Evolutionary conservation across 441 rosid species (phyloP).

Genomic region (Aleurites moluccanus): DNA sequence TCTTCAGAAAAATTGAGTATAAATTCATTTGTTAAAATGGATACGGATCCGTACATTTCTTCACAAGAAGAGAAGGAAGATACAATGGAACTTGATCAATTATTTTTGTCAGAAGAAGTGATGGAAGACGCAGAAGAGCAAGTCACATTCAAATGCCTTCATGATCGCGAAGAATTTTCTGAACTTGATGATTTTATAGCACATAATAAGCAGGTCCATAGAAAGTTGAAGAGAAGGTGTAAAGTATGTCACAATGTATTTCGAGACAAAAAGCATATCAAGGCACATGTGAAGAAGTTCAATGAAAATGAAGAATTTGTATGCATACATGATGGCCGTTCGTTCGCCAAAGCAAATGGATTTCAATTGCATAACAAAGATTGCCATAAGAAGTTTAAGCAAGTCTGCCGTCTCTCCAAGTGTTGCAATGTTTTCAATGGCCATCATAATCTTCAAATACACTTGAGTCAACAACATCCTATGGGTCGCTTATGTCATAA

Average conservation of each 20-base stretch:
- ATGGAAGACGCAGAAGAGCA: neutral
- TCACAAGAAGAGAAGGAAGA: neutral
- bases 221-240: neutral
- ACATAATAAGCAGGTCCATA: slow-evolving; percentile 5
- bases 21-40: neutral
- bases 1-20: neutral
- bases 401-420: slow-evolving; percentile 9
- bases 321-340: slow-evolving; percentile 15
- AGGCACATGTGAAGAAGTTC: slow-evolving; percentile 8
- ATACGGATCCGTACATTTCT: neutral
- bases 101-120: slow-evolving; percentile 5
- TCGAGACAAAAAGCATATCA: neutral
- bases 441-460: neutral
- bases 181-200: slow-evolving; percentile 3
- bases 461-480: slow-evolving; percentile 2
- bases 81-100: neutral
- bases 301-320: slow-evolving; percentile 2
- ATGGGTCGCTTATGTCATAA: neutral
- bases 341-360: neutral
- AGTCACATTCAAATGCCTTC: slow-evolving; percentile 8
- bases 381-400: slow-evolving; percentile 12
- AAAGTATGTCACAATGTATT: slow-evolving; percentile 11
- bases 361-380: neutral
- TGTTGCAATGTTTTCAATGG: slow-evolving; percentile 15
- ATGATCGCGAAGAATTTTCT: neutral